phyloP scores from a whole-genome alignment of 176 grass and related monocot species.

The Carex pumila region DNA sequence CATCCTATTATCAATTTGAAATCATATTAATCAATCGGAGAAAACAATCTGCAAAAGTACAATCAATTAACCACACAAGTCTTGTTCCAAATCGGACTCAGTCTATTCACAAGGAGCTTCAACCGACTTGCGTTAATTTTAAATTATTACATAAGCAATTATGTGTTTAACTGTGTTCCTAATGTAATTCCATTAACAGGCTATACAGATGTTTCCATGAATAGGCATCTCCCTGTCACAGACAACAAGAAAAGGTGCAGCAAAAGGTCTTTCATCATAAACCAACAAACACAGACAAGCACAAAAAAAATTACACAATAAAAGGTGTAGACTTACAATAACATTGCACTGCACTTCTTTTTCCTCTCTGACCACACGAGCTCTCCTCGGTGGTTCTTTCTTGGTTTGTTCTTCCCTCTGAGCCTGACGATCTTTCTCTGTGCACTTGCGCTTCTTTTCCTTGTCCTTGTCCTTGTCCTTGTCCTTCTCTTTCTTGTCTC shows the following conservation, averaged over 20 bases:
- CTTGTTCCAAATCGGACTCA: not conserved
- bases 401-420: slow-evolving; percentile 16
- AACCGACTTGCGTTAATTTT: not conserved
- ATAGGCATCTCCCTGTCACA: not conserved
- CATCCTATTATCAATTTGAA: slow-evolving; percentile 20
- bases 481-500: slow-evolving; percentile 46
- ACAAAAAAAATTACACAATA: not conserved
- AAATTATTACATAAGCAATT: no score
- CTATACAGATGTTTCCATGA: not conserved
- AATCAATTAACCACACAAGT: not conserved
- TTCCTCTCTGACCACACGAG: slow-evolving; percentile 3
- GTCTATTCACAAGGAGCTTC: not conserved
- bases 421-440: slow-evolving; percentile 24
- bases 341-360: slow-evolving; percentile 15
- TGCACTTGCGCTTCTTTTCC: slow-evolving; percentile 30
- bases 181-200: not conserved
- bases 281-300: not conserved
- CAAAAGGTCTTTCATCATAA: not conserved
- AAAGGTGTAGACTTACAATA: slow-evolving; percentile 37
- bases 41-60: not conserved
- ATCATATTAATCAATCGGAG: not conserved
- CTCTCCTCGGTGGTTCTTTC: slow-evolving; percentile 33
- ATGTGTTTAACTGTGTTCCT: not conserved
- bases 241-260: not conserved
- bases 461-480: slow-evolving; percentile 47